These are phyloP conservation scores for Laetiporus sulphureus DNA, from an alignment of 1,284 basidiomycete species.

Conservation along the genomic window DNA sequence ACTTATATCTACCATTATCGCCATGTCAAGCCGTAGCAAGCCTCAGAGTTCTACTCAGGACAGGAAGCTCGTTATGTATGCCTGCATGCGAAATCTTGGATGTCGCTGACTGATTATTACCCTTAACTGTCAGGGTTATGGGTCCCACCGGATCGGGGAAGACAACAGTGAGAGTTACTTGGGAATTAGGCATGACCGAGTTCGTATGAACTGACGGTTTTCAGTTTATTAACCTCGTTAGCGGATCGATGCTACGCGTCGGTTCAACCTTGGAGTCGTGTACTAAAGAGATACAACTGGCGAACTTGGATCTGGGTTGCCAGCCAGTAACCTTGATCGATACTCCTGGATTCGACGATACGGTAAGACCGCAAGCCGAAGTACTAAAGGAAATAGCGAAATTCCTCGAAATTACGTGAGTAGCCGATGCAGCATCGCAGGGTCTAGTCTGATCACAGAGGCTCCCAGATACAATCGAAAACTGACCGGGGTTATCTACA, in stretches of 20 bases:
- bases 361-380: conserved; percentile 30
- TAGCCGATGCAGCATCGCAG: no score
- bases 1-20: no score
- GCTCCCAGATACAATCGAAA: conserved; percentile 29
- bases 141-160: conserved; percentile 18
- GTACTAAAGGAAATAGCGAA: conserved; percentile 20
- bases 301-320: conserved; percentile 5
- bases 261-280: conserved; percentile 14
- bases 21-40: no score
- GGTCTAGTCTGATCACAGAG: conserved; percentile 13
- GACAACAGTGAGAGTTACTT: conserved; percentile 9
- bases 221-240: conserved; percentile 20
- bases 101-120: background rate
- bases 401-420: conserved; percentile 5
- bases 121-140: conserved; percentile 12
- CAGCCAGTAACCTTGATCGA: conserved; percentile 18
- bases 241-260: conserved; percentile 12
- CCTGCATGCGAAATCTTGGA: background rate
- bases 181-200: background rate
- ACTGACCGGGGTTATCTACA: conserved; percentile 43
- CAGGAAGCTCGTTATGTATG: background rate
- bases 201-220: background rate
- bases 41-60: no score
- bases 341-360: conserved; percentile 37
- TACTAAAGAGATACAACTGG: conserved; percentile 12